phyloP scores from a whole-genome alignment of 2,329 filamentous ascomycete genomes.

The Trichoderma breve region DNA sequence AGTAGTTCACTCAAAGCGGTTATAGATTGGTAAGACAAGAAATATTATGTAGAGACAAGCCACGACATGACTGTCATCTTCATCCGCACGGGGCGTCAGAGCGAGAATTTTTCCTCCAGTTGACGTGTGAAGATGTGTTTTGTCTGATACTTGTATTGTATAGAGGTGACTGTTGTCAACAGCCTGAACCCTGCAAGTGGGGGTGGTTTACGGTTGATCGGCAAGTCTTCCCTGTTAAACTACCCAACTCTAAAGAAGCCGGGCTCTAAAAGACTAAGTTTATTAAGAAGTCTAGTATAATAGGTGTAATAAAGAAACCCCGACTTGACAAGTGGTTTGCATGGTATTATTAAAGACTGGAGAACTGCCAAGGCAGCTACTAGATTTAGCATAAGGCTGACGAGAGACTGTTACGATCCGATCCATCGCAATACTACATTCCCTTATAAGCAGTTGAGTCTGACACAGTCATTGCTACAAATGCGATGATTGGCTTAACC shows the following conservation, averaged over 20 bases:
- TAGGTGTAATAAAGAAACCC: background rate
- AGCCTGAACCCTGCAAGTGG: background rate
- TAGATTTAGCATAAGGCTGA: background rate
- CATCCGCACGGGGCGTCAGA: background rate
- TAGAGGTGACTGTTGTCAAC: background rate
- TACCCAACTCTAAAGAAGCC: background rate
- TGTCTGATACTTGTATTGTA: background rate
- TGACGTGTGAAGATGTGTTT: background rate
- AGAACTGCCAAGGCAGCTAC: background rate
- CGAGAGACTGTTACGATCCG: background rate
- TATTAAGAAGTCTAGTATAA: background rate
- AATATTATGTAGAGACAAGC: background rate
- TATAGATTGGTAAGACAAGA: background rate
- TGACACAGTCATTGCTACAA: too few relatives aligned
- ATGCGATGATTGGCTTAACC: too few relatives aligned
- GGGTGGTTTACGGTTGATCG: background rate
- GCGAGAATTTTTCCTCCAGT: background rate
- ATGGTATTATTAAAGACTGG: background rate
- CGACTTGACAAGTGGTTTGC: background rate
- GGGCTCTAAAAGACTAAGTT: background rate
- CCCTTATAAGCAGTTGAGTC: too few relatives aligned
- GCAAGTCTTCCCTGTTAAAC: background rate
- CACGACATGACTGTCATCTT: background rate
- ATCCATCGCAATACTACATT: too few relatives aligned
- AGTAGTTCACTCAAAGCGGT: background rate